These are phyloP conservation scores for Pluteus cervinus DNA, from an alignment of 768 basidiomycete genomes.

Conservation along the genomic window DNA sequence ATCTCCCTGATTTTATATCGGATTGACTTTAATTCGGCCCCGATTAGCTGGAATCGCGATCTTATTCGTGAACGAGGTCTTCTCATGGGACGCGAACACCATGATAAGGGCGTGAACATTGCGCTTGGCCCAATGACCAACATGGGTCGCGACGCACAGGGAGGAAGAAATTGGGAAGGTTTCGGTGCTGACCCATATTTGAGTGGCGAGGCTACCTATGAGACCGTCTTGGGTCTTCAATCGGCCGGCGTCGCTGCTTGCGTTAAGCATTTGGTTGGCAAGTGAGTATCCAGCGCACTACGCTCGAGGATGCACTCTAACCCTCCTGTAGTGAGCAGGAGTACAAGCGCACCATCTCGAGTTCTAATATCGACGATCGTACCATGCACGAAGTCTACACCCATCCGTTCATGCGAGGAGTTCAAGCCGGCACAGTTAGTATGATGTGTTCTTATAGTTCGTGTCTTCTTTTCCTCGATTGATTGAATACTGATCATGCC, in stretches of 20 bases:
- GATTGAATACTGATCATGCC: too few species aligned
- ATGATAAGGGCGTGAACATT: conserved; percentile 69
- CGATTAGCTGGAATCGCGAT: too few species aligned
- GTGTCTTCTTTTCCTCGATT: conserved; percentile 14
- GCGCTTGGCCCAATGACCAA: conserved; percentile 69
- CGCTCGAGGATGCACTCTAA: not conserved
- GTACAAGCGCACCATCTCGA: conserved; percentile 44
- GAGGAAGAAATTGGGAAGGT: conserved; percentile 81
- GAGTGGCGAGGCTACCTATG: conserved; percentile 52
- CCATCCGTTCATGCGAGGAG: conserved; percentile 61
- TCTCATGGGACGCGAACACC: conserved; percentile 71
- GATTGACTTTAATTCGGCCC: conserved; percentile 11
- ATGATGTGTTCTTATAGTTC: conserved; percentile 76
- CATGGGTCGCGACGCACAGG: conserved; percentile 52
- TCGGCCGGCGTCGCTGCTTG: conserved; percentile 60
- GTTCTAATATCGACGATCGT: conserved; percentile 73
- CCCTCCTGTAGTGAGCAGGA: conserved; percentile 54
- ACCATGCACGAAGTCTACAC: conserved; percentile 74
- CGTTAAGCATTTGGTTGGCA: conserved; percentile 62
- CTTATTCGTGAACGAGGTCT: conserved; percentile 61
- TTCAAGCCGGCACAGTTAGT: conserved; percentile 67
- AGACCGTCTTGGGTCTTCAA: conserved; percentile 67
- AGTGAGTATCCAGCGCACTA: conserved; percentile 27
- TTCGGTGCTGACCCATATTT: conserved; percentile 78
- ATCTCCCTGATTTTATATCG: not conserved